Base-by-base conservation (phyloP, 805 yeast genomes). In the Scheffersomyces coipomensis region DNA sequence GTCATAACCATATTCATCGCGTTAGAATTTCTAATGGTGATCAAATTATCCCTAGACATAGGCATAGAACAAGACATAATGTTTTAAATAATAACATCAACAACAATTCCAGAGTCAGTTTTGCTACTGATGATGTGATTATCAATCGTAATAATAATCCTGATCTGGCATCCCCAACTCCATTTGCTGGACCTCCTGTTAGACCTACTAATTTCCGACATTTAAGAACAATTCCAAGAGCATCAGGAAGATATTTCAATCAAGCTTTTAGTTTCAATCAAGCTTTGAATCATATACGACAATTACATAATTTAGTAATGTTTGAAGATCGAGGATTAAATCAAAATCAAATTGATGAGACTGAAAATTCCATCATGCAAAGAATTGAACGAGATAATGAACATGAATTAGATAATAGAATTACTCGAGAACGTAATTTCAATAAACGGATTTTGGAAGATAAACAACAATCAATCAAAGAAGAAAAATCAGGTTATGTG, bases 301-400 rank as follows among this genome's bases (percentile, higher is more conserved):
- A 15, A 5, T 10, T 27, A 13, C 30, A 15, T 27, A 27, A 13
- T 27, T 13, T 27, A 15, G 30, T 27, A 5, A 27, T 27, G 9
- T 27, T 27, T 27, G 30, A 27, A 5, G n/a, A 13, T 24, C n/a
- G n/a, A n/a, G n/a, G n/a, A n/a, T n/a, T n/a, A n/a, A n/a, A n/a
- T n/a, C n/a, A n/a, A n/a, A 12, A 12, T 7, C 35, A 43, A 21
- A 18, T 11, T n/a, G 33, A 23, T 9, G 51, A 42, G 17, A 44
- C 58, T 6, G 64, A 60, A 31, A 47, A 51, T 24, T 52, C 66
- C 4, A 65, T 65, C n/a, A 56, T 69, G 63, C 63, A 55, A 33
- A 49, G 72, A 18, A 66, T 69, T 13, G 71, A 64, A 44, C 53
- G 66, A 21, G 73, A 68, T 22, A 68, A 68, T 40, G 73, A 69